phyloP scores from a whole-genome alignment of 2,329 filamentous ascomycete species.

The Monosporascus cannonballus region DNA sequence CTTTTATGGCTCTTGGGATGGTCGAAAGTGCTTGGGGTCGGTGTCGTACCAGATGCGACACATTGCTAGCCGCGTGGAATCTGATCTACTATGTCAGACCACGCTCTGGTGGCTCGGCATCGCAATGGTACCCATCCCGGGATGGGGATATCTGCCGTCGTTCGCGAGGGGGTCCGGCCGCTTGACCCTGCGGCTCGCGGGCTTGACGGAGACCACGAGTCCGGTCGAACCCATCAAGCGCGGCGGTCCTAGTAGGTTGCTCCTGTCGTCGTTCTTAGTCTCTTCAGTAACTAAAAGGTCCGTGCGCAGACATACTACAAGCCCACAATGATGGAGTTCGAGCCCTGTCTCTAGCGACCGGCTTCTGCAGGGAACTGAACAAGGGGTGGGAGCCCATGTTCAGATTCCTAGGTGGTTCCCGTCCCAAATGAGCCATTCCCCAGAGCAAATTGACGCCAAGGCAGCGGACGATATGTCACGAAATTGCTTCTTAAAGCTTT shows the following conservation, averaged over 20 bases:
- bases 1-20: too few species aligned
- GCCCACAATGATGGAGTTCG: constrained; percentile 9
- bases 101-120: constrained; percentile 8
- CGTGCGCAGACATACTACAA: constrained; percentile 7
- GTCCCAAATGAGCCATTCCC: constrained; percentile 18
- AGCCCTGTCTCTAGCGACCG: constrained; percentile 11
- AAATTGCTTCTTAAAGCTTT: constrained; percentile 11
- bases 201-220: constrained; percentile 2
- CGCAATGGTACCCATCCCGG: constrained; percentile 12
- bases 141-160: constrained; percentile 13
- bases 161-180: constrained; percentile 7
- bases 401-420: constrained; percentile 14
- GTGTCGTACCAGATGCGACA: too few species aligned
- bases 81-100: background rate
- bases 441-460: constrained; percentile 17
- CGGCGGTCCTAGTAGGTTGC: constrained; percentile 10
- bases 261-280: too few species aligned
- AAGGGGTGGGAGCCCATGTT: constrained; percentile 21
- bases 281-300: background rate
- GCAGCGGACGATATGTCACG: constrained; percentile 13
- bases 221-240: constrained; percentile 8
- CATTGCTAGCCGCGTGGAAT: too few species aligned
- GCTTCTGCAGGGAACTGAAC: constrained; percentile 17
- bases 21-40: too few species aligned
- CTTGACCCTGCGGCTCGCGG: constrained; percentile 9